A percentile compares a stretch with the other conserved stretches of the same genome.
Evolutionary conservation across 768 basidiomycete species (phyloP).

Genomic region (Kondoa malvinella): DNA sequence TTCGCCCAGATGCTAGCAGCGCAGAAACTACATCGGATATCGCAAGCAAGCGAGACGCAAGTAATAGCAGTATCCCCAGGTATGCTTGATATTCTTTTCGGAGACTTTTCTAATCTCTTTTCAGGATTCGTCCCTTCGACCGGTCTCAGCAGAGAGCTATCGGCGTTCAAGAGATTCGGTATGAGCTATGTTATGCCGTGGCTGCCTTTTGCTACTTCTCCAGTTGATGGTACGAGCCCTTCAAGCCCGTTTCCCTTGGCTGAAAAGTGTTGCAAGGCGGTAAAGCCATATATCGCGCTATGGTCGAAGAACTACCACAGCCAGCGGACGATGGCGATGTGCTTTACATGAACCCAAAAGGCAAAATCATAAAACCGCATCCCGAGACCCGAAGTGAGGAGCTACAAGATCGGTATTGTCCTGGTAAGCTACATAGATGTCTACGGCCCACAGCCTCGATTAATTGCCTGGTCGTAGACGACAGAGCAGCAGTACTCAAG

Average conservation of each 20-base stretch:
- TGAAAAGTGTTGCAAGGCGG: not conserved
- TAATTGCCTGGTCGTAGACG: no score
- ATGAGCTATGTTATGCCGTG: slow-evolving; percentile 1
- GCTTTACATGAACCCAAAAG: not conserved
- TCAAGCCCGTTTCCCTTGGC: not conserved
- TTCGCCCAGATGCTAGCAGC: slow-evolving; percentile 2
- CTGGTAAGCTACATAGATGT: not conserved
- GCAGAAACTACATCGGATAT: not conserved
- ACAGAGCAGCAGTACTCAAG: no score
- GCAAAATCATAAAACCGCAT: not conserved
- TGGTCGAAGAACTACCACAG: not conserved
- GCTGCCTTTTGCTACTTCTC: not conserved
- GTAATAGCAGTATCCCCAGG: not conserved
- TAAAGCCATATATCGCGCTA: not conserved
- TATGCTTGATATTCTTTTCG: not conserved
- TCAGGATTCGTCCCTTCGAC: not conserved
- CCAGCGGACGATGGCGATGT: not conserved
- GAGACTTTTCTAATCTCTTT: no score
- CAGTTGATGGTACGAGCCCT: not conserved
- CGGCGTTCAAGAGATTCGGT: not conserved
- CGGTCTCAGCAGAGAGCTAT: not conserved
- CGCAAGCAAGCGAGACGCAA: not conserved
- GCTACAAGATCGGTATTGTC: not conserved
- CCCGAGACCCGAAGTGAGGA: not conserved
- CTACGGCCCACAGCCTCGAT: not conserved